These are phyloP conservation scores for Colletotrichum sp. DNA, from an alignment of 2,329 filamentous ascomycete genomes.

Conservation along the genomic window DNA sequence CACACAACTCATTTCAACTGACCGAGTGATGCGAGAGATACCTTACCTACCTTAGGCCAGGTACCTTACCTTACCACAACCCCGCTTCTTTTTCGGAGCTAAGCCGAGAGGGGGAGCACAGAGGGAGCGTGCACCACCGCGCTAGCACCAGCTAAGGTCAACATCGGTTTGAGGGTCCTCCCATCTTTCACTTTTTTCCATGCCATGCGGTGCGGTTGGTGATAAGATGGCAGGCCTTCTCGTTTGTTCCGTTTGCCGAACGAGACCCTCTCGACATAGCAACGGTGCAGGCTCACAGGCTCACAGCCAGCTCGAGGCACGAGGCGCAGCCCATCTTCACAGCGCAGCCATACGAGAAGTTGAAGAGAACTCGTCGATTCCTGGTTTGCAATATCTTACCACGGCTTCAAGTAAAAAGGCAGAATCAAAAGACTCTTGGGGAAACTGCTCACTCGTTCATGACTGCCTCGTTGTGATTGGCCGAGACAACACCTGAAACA, in stretches of 20 bases:
- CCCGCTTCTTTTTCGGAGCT: background rate
- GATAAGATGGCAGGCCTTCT: no score
- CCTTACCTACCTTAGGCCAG: no score
- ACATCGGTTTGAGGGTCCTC: background rate
- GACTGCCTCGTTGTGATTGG: slow-evolving; percentile 3
- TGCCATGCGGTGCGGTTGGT: background rate
- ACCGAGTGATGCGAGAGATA: no score
- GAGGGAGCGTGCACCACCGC: background rate
- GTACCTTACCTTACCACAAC: no score
- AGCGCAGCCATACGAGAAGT: background rate
- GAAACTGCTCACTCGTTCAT: background rate
- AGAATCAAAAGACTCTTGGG: background rate
- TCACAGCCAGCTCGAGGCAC: background rate
- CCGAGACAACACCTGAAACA: slow-evolving; percentile 21
- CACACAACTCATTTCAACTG: no score
- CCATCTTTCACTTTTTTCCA: background rate
- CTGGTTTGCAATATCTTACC: background rate
- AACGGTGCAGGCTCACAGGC: background rate
- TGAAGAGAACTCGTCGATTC: background rate
- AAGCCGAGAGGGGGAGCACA: background rate
- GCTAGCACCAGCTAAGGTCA: background rate
- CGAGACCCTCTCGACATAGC: background rate
- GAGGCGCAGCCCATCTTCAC: background rate
- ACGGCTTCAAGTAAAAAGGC: slow-evolving; percentile 1
- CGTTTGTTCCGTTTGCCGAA: background rate